Evolutionary conservation across 2,329 filamentous ascomycete species (phyloP).

Genomic region (Ceratocystis cacaofunesta): DNA sequence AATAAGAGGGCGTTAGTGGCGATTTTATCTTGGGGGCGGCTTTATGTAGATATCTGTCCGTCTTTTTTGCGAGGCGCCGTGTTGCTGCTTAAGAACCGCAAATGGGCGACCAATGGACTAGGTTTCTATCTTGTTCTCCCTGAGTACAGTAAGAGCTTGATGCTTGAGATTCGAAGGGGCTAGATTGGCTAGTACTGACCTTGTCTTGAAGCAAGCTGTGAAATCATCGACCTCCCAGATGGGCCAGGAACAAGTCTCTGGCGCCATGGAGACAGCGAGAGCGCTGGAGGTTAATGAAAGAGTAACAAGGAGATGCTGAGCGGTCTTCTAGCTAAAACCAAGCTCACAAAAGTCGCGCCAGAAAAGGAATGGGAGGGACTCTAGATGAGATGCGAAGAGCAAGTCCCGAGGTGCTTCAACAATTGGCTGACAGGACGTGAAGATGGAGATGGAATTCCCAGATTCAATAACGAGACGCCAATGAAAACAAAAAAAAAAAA

Average conservation of each 20-base stretch:
- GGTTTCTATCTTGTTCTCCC: background rate
- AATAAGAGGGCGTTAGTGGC: background rate
- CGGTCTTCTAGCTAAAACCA: background rate
- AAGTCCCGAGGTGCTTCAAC: background rate
- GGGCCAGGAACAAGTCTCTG: constrained; percentile 29
- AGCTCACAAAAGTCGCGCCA: constrained; percentile 1
- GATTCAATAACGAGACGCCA: constrained; percentile 1
- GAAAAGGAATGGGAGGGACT: constrained; percentile 1
- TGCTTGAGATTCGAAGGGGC: background rate
- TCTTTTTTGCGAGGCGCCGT: background rate
- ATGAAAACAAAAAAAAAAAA: background rate
- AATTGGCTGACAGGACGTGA: no score
- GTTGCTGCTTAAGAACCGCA: background rate
- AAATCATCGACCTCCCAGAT: constrained; percentile 52
- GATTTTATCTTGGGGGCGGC: background rate
- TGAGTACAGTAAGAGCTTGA: no score
- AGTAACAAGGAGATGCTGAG: background rate
- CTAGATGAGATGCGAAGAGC: background rate
- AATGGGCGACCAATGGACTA: constrained; percentile 3
- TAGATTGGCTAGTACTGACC: constrained; percentile 36
- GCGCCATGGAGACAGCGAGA: constrained; percentile 11
- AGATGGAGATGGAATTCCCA: background rate
- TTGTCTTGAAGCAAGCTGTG: constrained; percentile 46
- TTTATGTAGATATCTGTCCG: background rate
- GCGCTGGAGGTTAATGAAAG: background rate